Evolutionary conservation across 176 grass and related monocot genomes (phyloP).

Genomic region (Lolium perenne): DNA sequence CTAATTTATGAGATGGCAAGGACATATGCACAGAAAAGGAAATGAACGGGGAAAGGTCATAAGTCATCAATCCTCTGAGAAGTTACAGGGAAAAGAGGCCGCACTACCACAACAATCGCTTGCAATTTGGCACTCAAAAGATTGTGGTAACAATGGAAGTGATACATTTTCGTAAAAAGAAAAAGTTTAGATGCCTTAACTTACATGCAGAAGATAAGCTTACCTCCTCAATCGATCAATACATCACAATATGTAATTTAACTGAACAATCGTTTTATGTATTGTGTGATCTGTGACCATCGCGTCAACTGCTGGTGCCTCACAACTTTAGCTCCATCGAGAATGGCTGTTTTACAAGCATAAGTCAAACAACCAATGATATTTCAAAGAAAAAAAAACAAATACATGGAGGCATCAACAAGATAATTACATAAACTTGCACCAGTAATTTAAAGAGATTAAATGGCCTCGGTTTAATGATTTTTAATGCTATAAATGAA

Average conservation of each 20-base stretch:
- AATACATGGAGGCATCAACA: background rate
- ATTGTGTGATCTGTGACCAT: background rate
- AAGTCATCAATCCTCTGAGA: background rate
- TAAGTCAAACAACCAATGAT: background rate
- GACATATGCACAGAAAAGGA: background rate
- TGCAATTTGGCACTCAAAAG: background rate
- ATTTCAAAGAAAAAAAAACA: background rate
- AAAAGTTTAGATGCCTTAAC: background rate
- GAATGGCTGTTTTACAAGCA: slow-evolving; percentile 13
- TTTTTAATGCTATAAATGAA: no score
- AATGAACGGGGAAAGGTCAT: background rate
- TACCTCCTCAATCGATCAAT: background rate
- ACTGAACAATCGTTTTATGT: background rate
- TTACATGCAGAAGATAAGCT: background rate
- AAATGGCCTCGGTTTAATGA: background rate
- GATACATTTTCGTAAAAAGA: background rate
- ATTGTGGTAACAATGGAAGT: background rate
- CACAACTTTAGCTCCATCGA: background rate
- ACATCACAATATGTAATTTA: background rate
- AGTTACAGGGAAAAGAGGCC: background rate
- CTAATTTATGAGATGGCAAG: background rate
- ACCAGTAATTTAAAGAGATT: background rate
- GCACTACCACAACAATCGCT: background rate
- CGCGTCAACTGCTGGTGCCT: background rate
- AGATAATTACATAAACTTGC: background rate